Percentiles rank a stretch among this genome's conserved stretches.
Conservation (phyloP, 2,329 filamentous ascomycete species). For the Zymoseptoria passerinii region DNA sequence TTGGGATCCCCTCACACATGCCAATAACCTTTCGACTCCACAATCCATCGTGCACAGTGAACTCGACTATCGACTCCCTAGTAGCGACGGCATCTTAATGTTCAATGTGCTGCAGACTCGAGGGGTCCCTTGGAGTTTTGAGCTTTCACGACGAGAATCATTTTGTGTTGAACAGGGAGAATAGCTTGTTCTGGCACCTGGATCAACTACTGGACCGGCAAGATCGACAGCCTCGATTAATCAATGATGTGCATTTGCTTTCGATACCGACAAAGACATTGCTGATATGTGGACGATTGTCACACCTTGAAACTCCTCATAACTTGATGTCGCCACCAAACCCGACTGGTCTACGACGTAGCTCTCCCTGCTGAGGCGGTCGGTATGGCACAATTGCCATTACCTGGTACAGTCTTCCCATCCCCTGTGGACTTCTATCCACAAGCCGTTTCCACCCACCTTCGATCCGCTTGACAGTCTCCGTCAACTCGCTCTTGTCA, state of each 20-base stretch:
- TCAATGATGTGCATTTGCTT: constrained; percentile 17
- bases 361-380: constrained; percentile 51
- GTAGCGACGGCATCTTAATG: constrained; percentile 19
- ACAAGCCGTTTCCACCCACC: constrained; percentile 72
- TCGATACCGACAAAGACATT: too few species aligned
- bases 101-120: constrained; percentile 18
- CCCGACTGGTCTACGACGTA: constrained; percentile 70
- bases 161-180: constrained; percentile 16
- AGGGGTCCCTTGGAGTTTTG: constrained; percentile 17
- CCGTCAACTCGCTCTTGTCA: constrained; percentile 34
- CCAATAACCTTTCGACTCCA: constrained; percentile 18
- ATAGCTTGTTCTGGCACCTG: constrained; percentile 20
- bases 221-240: constrained; percentile 15
- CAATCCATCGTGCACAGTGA: constrained; percentile 20
- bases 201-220: constrained; percentile 20
- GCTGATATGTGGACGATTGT: not conserved
- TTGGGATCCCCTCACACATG: constrained; percentile 18
- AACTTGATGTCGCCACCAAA: constrained; percentile 64
- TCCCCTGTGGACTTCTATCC: constrained; percentile 72
- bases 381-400: constrained; percentile 70
- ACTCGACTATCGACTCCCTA: constrained; percentile 16
- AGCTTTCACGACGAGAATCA: constrained; percentile 18
- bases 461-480: constrained; percentile 55
- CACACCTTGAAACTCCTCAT: constrained; percentile 4
- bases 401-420: constrained; percentile 92